Evolutionary conservation across 164 flowering plant species (phyloP).

Genomic region (Magnolia changhungtana): DNA sequence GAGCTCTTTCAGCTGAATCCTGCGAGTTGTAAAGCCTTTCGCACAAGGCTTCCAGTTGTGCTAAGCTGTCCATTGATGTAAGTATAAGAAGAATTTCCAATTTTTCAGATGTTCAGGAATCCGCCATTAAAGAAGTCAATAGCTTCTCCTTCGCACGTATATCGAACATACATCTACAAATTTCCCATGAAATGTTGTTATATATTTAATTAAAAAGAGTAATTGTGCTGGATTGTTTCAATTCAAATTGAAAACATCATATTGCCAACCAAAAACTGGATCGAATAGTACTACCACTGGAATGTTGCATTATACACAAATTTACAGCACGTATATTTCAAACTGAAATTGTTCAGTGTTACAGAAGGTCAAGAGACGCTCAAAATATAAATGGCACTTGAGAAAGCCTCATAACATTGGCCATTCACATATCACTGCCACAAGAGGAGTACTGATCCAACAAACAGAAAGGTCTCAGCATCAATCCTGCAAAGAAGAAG

Average conservation of each 20-base stretch:
- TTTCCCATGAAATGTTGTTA: constrained; percentile 30
- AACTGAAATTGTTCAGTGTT: constrained; percentile 33
- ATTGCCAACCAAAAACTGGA: constrained; percentile 19
- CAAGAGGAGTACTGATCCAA: constrained; percentile 18
- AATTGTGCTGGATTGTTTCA: constrained; percentile 8
- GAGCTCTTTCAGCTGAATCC: constrained; percentile 87
- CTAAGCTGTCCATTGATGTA: constrained; percentile 73
- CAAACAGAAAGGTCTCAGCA: constrained; percentile 13
- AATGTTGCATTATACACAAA: constrained; percentile 31
- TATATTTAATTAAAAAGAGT: constrained; percentile 13
- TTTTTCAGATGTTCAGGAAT: constrained; percentile 27
- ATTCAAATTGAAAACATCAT: constrained; percentile 19
- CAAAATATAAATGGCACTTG: constrained; percentile 28
- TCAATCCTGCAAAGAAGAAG: constrained; percentile 22
- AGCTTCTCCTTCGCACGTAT: constrained; percentile 31
- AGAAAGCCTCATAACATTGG: constrained; percentile 15
- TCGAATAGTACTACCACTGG: constrained; percentile 21
- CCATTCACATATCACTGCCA: constrained; percentile 14
- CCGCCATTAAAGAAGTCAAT: constrained; percentile 27
- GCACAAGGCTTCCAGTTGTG: constrained; percentile 90
- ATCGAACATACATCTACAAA: constrained; percentile 35
- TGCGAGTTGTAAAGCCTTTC: constrained; percentile 98
- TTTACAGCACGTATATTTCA: constrained; percentile 30
- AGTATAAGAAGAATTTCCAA: constrained; percentile 21
- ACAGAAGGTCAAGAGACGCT: constrained; percentile 26